A percentile compares a stretch with the other conserved stretches of the same genome.
phyloP scores from a whole-genome alignment of 257 asterid species.

The Thymus quinquecostatus region DNA sequence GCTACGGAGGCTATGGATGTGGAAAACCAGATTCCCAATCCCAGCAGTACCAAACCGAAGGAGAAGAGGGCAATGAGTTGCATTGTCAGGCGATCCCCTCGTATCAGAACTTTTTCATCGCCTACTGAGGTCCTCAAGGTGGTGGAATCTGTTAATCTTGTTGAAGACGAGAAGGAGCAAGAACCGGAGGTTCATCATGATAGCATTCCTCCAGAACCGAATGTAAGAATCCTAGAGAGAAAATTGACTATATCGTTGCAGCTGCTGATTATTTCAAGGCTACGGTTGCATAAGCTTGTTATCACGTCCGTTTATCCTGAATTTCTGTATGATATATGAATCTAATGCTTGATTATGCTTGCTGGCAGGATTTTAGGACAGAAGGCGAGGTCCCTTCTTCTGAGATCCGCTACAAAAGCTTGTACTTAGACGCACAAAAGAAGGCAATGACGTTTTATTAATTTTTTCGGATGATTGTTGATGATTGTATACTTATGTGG shows the following conservation, averaged over 20 bases:
- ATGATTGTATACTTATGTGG: neutral
- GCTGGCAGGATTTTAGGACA: conserved; percentile 30
- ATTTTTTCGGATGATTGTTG: neutral
- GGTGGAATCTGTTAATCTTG: conserved; percentile 29
- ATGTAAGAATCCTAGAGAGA: conserved; percentile 34
- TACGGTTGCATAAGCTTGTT: conserved; percentile 31
- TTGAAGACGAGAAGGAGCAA: conserved; percentile 32
- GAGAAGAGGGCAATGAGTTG: neutral
- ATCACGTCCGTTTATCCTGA: neutral
- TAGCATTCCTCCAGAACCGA: neutral
- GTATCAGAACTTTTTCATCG: conserved; percentile 24
- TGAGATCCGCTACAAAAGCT: conserved; percentile 40
- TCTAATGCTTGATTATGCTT: conserved; percentile 1
- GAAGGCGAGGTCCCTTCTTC: conserved; percentile 23
- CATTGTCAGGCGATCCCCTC: conserved; percentile 41
- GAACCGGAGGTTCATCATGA: conserved; percentile 19
- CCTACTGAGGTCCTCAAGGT: neutral
- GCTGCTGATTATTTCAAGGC: conserved; percentile 37
- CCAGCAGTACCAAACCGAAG: neutral
- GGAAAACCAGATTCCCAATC: neutral
- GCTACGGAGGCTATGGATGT: conserved; percentile 22
- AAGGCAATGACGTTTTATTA: conserved; percentile 36
- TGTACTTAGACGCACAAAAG: conserved; percentile 48
- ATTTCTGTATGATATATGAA: neutral
- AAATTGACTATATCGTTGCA: conserved; percentile 42